Base-by-base conservation (phyloP, 805 yeast genomes). In the Yarrowia yakushimensis region DNA sequence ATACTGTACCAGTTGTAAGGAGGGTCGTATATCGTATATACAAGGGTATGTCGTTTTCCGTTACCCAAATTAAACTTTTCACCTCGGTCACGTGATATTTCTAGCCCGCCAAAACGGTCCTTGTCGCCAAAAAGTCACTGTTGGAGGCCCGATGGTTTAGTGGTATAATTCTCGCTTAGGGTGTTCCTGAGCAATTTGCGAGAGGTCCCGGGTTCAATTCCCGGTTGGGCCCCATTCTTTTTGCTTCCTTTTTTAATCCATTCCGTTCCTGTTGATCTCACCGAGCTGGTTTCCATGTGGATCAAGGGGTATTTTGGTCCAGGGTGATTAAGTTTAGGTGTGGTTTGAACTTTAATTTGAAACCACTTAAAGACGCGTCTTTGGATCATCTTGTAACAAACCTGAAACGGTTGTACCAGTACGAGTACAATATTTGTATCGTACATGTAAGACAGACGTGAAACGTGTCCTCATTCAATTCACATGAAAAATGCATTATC, bases 191-290 rank as follows among this genome's bases (percentile, higher is more conserved):
- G 59, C 59, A 52, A 36, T 52, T 52, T 52, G 59, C 59, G 59
- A 52, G 59, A 52, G 59, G 59, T 52, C 59, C 59, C 59, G 59
- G 59, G 59, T 52, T 52, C 59, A 52, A 52, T 52, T 52, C 59
- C 59, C 59, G 59, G 59, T 52, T 52, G 59, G 59, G 59, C 59
- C 57, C 59, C 28, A 20, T 48, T 22, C 39, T 48, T 48, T 48
- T 48, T 48, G 55, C 39, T 22, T 33, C 18, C 17, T 33, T 33
- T 48, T 22, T 31, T 9, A 5, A 42, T 12, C 15, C 20, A 13
- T 50, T 18, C n/a, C 23, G 33, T 43, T 48, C 57, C 6, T 20
- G 30, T 33, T 34, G 22, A n/a, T 45, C 36, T 45, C n/a, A 9
- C 20, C 9, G 36, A 45, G 52, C 52, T 28, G 8, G 28, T 25